These are phyloP conservation scores for Diaporthe caulivora DNA, from an alignment of 2,329 filamentous ascomycete genomes.

Conservation along the genomic window DNA sequence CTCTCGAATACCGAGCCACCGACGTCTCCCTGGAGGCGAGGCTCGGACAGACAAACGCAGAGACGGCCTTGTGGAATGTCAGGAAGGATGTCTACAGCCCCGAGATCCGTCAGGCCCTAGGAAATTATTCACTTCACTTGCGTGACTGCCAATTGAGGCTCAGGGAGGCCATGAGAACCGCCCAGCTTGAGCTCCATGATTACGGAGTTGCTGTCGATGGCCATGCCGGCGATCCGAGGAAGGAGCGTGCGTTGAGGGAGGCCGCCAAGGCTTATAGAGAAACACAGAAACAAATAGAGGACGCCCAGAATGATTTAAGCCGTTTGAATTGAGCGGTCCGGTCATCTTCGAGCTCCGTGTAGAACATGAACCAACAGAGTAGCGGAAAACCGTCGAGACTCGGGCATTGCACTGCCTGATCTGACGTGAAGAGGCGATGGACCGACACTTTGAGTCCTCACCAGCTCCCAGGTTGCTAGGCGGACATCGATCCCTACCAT, in stretches of 20 bases:
- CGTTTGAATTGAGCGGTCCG: conserved; percentile 34
- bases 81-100: conserved; percentile 59
- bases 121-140: conserved; percentile 62
- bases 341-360: not conserved
- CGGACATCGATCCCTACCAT: not conserved
- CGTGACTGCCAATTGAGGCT: conserved; percentile 61
- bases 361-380: not conserved
- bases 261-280: conserved; percentile 65
- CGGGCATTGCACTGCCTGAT: not conserved
- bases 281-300: conserved; percentile 62
- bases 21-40: conserved; percentile 59
- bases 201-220: conserved; percentile 60
- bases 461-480: not conserved
- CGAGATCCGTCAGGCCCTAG: conserved; percentile 56
- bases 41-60: conserved; percentile 54
- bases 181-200: conserved; percentile 58
- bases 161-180: conserved; percentile 56
- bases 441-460: not conserved
- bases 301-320: conserved; percentile 61
- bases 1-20: conserved; percentile 63
- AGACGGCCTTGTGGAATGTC: conserved; percentile 50
- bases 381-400: not conserved
- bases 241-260: conserved; percentile 65
- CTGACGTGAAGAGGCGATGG: not conserved
- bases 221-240: conserved; percentile 46